Base-by-base conservation (phyloP, 2,329 filamentous ascomycete genomes). In the Aureobasidium melanogenum region DNA sequence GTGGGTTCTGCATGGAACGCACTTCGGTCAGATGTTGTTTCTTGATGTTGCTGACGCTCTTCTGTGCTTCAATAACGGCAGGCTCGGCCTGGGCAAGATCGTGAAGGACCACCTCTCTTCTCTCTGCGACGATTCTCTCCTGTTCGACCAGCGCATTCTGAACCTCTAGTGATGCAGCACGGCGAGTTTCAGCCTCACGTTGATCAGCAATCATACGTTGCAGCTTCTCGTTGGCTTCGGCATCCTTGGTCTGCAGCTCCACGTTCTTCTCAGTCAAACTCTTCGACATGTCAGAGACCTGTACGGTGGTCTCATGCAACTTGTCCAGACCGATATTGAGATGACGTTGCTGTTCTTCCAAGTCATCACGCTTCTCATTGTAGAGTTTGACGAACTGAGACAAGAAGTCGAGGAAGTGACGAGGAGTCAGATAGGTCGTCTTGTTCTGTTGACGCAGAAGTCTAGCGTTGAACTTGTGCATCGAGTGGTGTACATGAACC, bases 21-120 rank as follows among this genome's bases (percentile, higher is more conserved):
- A 99, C 93, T 85, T 99, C 94, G 14, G 92, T 97, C 66, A 99
- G 82, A 74, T 99, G 94, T 73, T 96, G 91, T 71, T 89, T 86
- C 80, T 97, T 99, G 79, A 99, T 99, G 79, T 95, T 97, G 79
- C 89, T 94, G 74, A 99, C 95, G 76, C 92, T 97, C 73, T 91
- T 90, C 78, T 94, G 90, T 52, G 94, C 94, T 74, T 96, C 91
- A 64, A 89, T 78, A 60, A 99, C 94, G 52, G 94, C 94, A 9
- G 94, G 94, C 72, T 97, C 93, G 15, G 94, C 94, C 71, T 85
- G 88, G 32, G 91, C 93, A 63, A 99, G 80, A 77, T 99, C 94
- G 67, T 85, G 82, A 68, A 96, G 76, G 38, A 97, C 95, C 61
- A 96, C 86, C 74, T 93, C 87, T 73, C 84, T 88, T 66, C 94